phyloP scores from a whole-genome alignment of 345 rosid genomes.

The Turnera subulata region DNA sequence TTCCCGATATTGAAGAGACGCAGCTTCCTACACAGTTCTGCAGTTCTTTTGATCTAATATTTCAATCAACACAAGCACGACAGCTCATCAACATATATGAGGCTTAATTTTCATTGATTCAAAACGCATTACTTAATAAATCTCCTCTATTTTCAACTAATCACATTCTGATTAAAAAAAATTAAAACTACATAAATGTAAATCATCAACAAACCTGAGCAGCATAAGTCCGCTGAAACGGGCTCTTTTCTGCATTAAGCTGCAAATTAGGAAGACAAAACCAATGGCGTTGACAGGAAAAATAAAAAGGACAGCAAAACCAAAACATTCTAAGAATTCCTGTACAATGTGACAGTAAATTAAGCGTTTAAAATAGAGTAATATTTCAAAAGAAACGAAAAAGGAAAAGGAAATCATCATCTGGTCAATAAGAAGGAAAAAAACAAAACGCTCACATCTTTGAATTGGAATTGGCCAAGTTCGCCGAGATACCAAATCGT shows the following conservation, averaged over 20 bases:
- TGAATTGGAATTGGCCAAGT: slow-evolving; percentile 31
- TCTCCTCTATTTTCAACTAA: too few relatives aligned
- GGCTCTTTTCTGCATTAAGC: slow-evolving; percentile 27
- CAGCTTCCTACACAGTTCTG: slow-evolving; percentile 27
- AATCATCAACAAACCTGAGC: slow-evolving; percentile 23
- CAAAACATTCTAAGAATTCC: too few relatives aligned
- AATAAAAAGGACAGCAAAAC: neutral
- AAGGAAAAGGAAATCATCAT: neutral
- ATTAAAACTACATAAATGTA: too few relatives aligned
- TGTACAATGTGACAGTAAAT: neutral
- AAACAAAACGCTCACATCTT: slow-evolving; percentile 20
- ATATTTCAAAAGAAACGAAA: neutral
- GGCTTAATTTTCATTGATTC: neutral
- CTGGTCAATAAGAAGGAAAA: neutral
- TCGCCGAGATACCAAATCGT: slow-evolving; percentile 25
- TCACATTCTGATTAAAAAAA: too few relatives aligned
- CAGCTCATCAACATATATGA: neutral
- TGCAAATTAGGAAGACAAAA: slow-evolving; percentile 1
- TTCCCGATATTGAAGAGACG: slow-evolving; percentile 19
- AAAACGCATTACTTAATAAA: neutral
- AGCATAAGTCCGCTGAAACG: slow-evolving; percentile 29
- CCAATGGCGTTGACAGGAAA: neutral
- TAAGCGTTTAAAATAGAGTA: neutral
- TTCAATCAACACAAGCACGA: neutral
- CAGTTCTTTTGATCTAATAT: slow-evolving; percentile 22